phyloP scores from a whole-genome alignment of 768 basidiomycete species.

The Mycena maculata region DNA sequence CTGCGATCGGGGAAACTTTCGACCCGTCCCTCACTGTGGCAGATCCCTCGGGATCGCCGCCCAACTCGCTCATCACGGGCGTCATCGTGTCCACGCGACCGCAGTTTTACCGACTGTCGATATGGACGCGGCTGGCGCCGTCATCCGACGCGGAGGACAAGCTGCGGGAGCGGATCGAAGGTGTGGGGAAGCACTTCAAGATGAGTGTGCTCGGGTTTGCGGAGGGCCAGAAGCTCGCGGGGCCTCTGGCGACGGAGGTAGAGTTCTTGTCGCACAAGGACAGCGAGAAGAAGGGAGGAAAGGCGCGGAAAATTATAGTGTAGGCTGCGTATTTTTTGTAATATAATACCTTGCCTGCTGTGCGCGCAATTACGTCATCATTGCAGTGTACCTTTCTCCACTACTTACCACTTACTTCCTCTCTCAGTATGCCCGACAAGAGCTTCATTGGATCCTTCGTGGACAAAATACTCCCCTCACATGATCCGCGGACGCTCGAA shows the following conservation, averaged over 20 bases:
- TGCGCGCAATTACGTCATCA: neutral
- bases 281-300: slow-evolving; percentile 93
- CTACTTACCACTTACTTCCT: slow-evolving; percentile 19
- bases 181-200: slow-evolving; percentile 93
- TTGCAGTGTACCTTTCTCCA: slow-evolving; percentile 28
- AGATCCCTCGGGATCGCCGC: slow-evolving; percentile 56
- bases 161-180: slow-evolving; percentile 84
- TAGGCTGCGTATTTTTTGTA: slow-evolving; percentile 44
- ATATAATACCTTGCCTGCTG: neutral
- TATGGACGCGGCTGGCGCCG: slow-evolving; percentile 95
- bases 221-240: slow-evolving; percentile 78
- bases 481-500: slow-evolving; percentile 68
- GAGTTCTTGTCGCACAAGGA: slow-evolving; percentile 96
- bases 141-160: slow-evolving; percentile 63
- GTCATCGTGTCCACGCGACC: slow-evolving; percentile 96
- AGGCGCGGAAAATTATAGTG: slow-evolving; percentile 81
- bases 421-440: slow-evolving; percentile 60
- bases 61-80: slow-evolving; percentile 83
- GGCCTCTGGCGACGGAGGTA: slow-evolving; percentile 93
- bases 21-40: slow-evolving; percentile 80
- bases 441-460: slow-evolving; percentile 72
- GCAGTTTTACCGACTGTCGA: slow-evolving; percentile 94
- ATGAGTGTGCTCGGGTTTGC: slow-evolving; percentile 84
- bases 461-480: slow-evolving; percentile 66
- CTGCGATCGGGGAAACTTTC: slow-evolving; percentile 98